Evolutionary conservation across 1,139 yeast species (phyloP), one percentile per base, ranked within the genome.

Genomic region (Trichomonascaceae sp.): DNA sequence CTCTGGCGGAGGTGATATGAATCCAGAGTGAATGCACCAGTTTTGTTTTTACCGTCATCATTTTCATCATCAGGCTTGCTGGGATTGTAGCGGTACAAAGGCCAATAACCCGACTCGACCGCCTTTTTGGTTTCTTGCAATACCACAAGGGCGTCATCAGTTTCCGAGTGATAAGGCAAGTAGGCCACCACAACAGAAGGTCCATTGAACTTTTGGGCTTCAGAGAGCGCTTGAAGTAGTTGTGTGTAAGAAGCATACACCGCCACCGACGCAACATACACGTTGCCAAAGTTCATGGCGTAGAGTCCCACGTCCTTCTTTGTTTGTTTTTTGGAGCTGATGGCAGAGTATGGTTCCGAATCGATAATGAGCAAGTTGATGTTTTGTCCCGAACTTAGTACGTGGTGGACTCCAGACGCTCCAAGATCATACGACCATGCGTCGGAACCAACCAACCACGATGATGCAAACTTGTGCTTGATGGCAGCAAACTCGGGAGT

Each of bases 341-440:
- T 52, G 33, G 64, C 64, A 16, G 68, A 56, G 46, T 72, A 75
- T n/a, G 95, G 92, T 51, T 84, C 89, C n/a, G 92, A 79, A 55
- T 87, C 97, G 48, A 87, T 77, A 37, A 89, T 67, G 51, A 87
- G 71, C 72, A 87, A 71, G 56, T 89, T 89, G 47, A 87, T 61
- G 51, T 85, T 81, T 53, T 75, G 68, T 31, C 78, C 78, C 0
- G 89, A 76, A 23, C 85, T 62, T 32, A 87, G 64, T 13, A 84
- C 77, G 50, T 76, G 78, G 57, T 89, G 97, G 35, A 87, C 80
- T 55, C 97, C 95, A 8, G 94, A 79, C 43, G 81, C 68, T 27
- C 97, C 97, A 46, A 82, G 64, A 61, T 87, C 97, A 53, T 78
- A 85, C 15, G 95, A 71, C 97, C 98, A 87, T 23, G 93, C 74